phyloP scores from a whole-genome alignment of 768 basidiomycete species.

The Dictyophora rubrovolvata region DNA sequence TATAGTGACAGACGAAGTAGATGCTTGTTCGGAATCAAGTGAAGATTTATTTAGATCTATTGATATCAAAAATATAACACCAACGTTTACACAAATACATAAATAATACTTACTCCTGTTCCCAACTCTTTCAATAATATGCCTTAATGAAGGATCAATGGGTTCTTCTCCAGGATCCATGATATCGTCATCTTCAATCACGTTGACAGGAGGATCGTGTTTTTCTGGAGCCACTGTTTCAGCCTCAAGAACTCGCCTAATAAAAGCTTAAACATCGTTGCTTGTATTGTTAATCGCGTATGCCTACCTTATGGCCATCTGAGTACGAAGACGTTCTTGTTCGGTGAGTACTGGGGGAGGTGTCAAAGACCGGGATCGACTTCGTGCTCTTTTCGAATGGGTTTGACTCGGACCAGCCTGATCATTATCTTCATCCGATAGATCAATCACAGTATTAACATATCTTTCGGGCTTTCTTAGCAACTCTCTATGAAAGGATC shows the following conservation, averaged over 20 bases:
- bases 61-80: neutral
- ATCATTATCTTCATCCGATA: conserved; percentile 8
- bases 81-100: neutral
- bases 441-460: neutral
- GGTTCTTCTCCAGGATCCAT: conserved; percentile 19
- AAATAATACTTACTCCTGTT: neutral
- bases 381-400: conserved; percentile 33
- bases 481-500: neutral
- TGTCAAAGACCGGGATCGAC: conserved; percentile 64
- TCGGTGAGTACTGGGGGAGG: conserved; percentile 57
- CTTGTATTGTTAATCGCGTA: neutral
- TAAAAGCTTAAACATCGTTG: conserved; percentile 1
- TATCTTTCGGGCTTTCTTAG: neutral
- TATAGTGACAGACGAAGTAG: conserved; percentile 32
- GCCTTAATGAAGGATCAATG: neutral
- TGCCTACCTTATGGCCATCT: conserved; percentile 48
- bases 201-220: conserved; percentile 40
- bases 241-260: conserved; percentile 38
- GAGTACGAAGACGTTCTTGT: conserved; percentile 45
- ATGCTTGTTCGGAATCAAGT: conserved; percentile 15
- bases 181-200: conserved; percentile 27
- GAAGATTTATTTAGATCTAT: neutral
- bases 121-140: neutral
- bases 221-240: conserved; percentile 11
- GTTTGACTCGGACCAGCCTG: conserved; percentile 31